Conservation (phyloP, 257 asterid genomes). For the Rehmannia glutinosa region DNA sequence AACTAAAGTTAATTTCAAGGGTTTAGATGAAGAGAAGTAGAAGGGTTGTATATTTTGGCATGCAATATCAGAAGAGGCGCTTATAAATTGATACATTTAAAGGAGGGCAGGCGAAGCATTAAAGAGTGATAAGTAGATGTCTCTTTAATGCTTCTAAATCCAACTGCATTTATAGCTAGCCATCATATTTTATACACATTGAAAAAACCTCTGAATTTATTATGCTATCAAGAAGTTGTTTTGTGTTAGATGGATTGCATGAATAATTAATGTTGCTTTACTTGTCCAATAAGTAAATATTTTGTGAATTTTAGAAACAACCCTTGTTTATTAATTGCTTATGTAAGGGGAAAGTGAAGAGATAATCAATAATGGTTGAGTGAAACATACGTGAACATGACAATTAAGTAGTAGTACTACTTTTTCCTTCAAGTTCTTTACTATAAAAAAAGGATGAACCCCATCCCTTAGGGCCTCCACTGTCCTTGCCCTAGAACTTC, state of each 20-base stretch:
- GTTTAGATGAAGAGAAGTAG: background rate
- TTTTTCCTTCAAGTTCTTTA: no score
- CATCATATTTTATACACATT: constrained; percentile 8
- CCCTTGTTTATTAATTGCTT: no score
- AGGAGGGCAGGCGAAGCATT: constrained; percentile 49
- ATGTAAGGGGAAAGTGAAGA: no score
- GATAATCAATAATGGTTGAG: no score
- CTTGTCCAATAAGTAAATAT: constrained; percentile 14
- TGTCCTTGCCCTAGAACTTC: no score
- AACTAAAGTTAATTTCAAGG: background rate
- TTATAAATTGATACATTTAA: constrained; percentile 28
- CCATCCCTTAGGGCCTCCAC: no score
- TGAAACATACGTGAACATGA: no score
- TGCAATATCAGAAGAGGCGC: background rate
- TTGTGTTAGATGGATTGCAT: constrained; percentile 9
- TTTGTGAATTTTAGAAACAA: no score
- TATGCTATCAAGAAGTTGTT: constrained; percentile 13
- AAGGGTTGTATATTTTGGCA: background rate
- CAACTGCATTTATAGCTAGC: constrained; percentile 36
- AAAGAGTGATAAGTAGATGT: constrained; percentile 47
- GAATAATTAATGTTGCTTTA: background rate
- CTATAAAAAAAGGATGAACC: no score
- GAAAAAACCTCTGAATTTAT: constrained; percentile 32
- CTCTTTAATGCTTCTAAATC: constrained; percentile 57
- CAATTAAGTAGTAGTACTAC: no score